These are phyloP conservation scores for Anethum foeniculum DNA, from an alignment of 140 eudicot species.

Conservation along the genomic window DNA sequence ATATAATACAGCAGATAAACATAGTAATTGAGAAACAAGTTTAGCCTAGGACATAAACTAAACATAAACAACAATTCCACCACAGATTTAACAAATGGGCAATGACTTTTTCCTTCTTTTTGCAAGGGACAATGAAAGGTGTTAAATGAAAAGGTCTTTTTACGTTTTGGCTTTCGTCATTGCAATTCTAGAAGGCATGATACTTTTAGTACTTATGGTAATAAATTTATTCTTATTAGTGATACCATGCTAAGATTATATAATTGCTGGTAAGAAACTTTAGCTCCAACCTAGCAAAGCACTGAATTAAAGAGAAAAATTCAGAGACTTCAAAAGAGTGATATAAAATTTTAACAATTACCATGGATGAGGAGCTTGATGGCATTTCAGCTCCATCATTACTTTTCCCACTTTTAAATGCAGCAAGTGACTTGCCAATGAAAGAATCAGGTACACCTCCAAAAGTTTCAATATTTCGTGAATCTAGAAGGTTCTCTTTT, in stretches of 20 bases:
- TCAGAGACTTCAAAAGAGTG: not conserved
- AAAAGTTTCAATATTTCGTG: slow-evolving; percentile 66
- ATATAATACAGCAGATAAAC: not conserved
- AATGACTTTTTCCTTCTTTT: too few relatives aligned
- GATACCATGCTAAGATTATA: not conserved
- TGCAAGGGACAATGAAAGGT: not conserved
- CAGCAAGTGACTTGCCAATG: slow-evolving; percentile 37
- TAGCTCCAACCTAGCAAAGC: not conserved
- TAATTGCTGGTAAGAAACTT: not conserved
- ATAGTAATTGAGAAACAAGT: not conserved
- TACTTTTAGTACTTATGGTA: not conserved
- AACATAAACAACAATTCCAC: not conserved
- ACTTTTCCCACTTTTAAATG: slow-evolving; percentile 33
- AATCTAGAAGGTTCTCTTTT: slow-evolving; percentile 57
- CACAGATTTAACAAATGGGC: not conserved
- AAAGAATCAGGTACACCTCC: slow-evolving; percentile 50
- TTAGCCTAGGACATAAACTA: not conserved
- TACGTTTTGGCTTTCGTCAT: not conserved
- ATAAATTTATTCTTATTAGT: not conserved
- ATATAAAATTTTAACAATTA: slow-evolving; percentile 17
- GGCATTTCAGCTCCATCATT: slow-evolving; percentile 32
- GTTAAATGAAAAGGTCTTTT: not conserved
- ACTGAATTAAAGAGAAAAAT: too few relatives aligned
- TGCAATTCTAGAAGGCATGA: not conserved
- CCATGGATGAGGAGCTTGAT: slow-evolving; percentile 36